Percentiles rank a stretch among this genome's conserved stretches.
phyloP scores from a whole-genome alignment of 805 yeast species.

The Wickerhamiella spandovensis region DNA sequence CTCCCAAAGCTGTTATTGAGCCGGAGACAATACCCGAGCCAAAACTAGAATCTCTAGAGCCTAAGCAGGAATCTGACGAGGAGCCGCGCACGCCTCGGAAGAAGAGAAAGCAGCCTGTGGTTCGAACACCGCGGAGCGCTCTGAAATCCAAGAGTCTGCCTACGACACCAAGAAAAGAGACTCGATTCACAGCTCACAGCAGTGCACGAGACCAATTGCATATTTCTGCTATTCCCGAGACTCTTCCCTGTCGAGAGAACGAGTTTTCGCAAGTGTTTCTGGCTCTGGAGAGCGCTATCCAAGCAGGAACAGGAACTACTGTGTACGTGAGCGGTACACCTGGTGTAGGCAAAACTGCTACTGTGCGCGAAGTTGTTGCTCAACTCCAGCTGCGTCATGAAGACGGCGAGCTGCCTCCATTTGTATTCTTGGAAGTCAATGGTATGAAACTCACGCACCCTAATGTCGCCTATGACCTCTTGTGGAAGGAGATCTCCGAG shows the following conservation, averaged over 20 bases:
- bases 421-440: slow-evolving; percentile 75
- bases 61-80: neutral
- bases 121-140: neutral
- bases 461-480: slow-evolving; percentile 60
- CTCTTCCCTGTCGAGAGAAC: slow-evolving; percentile 75
- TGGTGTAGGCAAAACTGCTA: slow-evolving; percentile 94
- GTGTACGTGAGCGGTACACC: slow-evolving; percentile 93
- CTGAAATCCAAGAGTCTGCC: slow-evolving; percentile 4
- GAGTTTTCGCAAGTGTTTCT: slow-evolving; percentile 62
- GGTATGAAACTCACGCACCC: slow-evolving; percentile 79
- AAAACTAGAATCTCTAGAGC: too few relatives aligned
- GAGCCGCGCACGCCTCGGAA: neutral
- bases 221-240: slow-evolving; percentile 29
- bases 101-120: neutral
- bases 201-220: slow-evolving; percentile 24
- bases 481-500: slow-evolving; percentile 61
- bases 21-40: too few relatives aligned
- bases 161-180: slow-evolving; percentile 5
- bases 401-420: slow-evolving; percentile 32
- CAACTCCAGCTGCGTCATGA: slow-evolving; percentile 38
- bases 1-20: too few relatives aligned
- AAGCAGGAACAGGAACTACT: slow-evolving; percentile 63
- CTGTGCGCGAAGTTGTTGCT: slow-evolving; percentile 71
- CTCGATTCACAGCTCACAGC: slow-evolving; percentile 14
- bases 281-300: slow-evolving; percentile 58